phyloP scores from a whole-genome alignment of 495 filamentous ascomycete species.

The Xylaria flabelliformis region DNA sequence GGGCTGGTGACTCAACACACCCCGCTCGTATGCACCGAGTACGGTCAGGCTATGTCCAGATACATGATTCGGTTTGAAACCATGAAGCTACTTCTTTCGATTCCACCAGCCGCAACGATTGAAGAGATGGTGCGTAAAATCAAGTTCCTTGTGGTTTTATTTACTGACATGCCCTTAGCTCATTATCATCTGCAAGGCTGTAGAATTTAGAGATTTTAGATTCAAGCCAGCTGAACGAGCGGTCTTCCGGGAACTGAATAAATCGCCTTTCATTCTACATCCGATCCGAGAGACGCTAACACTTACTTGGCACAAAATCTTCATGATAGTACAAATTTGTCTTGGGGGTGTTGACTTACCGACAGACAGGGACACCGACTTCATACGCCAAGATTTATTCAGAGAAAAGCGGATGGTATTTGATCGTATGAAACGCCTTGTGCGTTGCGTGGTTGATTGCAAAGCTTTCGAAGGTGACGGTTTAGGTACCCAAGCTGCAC shows the following conservation, averaged over 20 bases:
- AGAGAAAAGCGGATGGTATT: conserved; percentile 78
- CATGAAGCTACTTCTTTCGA: conserved; percentile 75
- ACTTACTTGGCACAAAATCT: conserved; percentile 81
- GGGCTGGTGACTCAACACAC: conserved; percentile 61
- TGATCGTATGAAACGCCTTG: conserved; percentile 72
- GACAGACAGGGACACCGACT: conserved; percentile 63
- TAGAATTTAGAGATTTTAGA: conserved; percentile 66
- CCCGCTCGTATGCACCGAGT: conserved; percentile 71
- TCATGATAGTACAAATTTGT: conserved; percentile 80
- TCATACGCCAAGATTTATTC: conserved; percentile 65
- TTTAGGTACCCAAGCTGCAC: conserved; percentile 66
- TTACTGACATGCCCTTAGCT: conserved; percentile 57
- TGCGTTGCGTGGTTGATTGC: conserved; percentile 88
- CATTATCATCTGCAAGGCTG: conserved; percentile 68
- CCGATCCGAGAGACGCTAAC: conserved; percentile 80
- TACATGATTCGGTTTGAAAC: conserved; percentile 93
- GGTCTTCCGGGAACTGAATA: conserved; percentile 84
- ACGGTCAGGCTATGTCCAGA: conserved; percentile 88
- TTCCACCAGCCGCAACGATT: conserved; percentile 66
- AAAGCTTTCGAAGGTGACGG: conserved; percentile 72
- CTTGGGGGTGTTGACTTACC: conserved; percentile 79
- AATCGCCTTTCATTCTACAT: conserved; percentile 71
- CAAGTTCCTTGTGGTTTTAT: conserved; percentile 33
- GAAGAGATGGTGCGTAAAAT: conserved; percentile 71
- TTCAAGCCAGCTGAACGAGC: conserved; percentile 77